Evolutionary conservation across 805 yeast species (phyloP).

Genomic region (Ascoidea asiatica): DNA sequence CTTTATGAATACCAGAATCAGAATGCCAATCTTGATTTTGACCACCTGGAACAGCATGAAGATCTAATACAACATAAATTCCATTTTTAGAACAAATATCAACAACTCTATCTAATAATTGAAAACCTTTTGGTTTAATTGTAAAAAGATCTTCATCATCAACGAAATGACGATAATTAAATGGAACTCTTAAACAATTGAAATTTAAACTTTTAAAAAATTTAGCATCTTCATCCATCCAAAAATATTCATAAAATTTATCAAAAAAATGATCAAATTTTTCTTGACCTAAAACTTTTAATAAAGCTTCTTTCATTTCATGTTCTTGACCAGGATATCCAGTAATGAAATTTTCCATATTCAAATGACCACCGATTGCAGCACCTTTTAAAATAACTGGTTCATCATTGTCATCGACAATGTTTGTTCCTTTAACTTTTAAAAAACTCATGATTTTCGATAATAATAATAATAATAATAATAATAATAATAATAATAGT

Average conservation of each 20-base stretch:
- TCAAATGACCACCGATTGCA: slow-evolving; percentile 36
- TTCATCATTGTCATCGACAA: slow-evolving; percentile 26
- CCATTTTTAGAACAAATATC: slow-evolving; percentile 31
- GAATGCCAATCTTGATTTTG: slow-evolving; percentile 44
- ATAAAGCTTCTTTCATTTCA: slow-evolving; percentile 30
- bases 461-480: too few relatives aligned
- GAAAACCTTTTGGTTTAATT: slow-evolving; percentile 31
- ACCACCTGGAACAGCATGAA: slow-evolving; percentile 39
- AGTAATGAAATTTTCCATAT: slow-evolving; percentile 44
- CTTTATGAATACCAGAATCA: slow-evolving; percentile 32
- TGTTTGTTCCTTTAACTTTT: slow-evolving; percentile 31
- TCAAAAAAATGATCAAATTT: slow-evolving; percentile 35
- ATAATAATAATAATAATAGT: too few relatives aligned
- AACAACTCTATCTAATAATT: slow-evolving; percentile 27
- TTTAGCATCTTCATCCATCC: slow-evolving; percentile 36
- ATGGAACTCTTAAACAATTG: slow-evolving; percentile 36
- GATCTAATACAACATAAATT: slow-evolving; percentile 33
- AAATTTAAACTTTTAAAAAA: slow-evolving; percentile 28
- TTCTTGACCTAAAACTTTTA: slow-evolving; percentile 28
- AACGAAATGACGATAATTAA: slow-evolving; percentile 36
- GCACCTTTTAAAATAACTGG: slow-evolving; percentile 32
- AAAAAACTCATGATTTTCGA: slow-evolving; percentile 18
- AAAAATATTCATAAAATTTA: slow-evolving; percentile 38
- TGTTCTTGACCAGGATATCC: slow-evolving; percentile 42
- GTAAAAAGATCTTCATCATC: slow-evolving; percentile 30